Conservation (phyloP, 257 asterid species). For the Solanum bulbocastanum region DNA sequence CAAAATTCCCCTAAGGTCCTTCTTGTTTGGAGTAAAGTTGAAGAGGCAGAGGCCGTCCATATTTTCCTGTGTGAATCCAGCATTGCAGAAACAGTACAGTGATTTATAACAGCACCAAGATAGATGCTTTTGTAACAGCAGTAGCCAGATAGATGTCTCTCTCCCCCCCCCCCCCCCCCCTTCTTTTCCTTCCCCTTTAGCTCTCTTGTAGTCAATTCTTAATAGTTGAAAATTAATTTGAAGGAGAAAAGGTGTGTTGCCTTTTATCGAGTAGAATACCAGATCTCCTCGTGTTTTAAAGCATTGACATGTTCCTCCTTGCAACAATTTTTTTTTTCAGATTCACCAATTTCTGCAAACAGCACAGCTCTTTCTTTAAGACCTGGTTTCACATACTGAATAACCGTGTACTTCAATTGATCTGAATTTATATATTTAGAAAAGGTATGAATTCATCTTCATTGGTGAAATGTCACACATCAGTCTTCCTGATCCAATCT, state of each 20-base stretch:
- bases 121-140: constrained; percentile 1
- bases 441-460: neutral
- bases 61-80: constrained; percentile 34
- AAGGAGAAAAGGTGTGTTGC: neutral
- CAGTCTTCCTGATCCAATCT: neutral
- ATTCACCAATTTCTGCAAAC: neutral
- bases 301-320: neutral
- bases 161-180: too few species aligned
- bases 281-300: neutral
- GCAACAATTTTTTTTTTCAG: neutral
- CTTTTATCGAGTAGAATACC: neutral
- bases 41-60: constrained; percentile 33
- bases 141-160: neutral
- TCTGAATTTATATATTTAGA: neutral
- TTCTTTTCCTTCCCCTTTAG: neutral
- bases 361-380: neutral
- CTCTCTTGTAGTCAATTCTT: neutral
- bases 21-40: constrained; percentile 43
- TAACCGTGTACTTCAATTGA: neutral
- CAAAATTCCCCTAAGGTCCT: constrained; percentile 36
- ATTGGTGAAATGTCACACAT: neutral
- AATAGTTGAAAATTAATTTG: neutral
- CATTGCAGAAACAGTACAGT: constrained; percentile 31
- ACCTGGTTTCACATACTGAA: neutral
- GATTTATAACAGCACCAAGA: constrained; percentile 13